Evolutionary conservation across 257 asterid genomes (phyloP), one percentile per base, ranked within the genome.

Genomic region (Gentiana dahurica): DNA sequence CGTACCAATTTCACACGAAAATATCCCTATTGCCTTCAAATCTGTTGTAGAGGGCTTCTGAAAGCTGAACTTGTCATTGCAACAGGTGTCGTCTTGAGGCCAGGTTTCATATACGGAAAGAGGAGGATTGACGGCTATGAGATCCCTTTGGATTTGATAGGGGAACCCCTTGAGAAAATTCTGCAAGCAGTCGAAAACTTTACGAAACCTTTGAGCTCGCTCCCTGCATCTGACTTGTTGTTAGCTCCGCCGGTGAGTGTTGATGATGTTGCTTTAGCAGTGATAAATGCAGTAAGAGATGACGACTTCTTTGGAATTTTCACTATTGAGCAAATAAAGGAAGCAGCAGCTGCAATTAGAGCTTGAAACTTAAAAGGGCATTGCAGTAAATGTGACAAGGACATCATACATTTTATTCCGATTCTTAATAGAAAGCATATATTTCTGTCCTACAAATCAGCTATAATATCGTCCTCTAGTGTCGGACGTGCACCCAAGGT

Each of bases 211-310:
- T 63, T 92, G 76, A 88, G 55, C 71, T 77, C 95, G 53, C 77
- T 92, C 61, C 99, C 99, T 32, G 95, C 83, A 24, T 92, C 99
- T 1, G 99, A 92, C 75, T 49, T 92, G 50, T 59, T 92, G 57
- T 71, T 92, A 72, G 95, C 95, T 63, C 94, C 95, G 5, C 99
- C 97, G 0, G 87, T 92, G 57, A 83, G 95, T 36, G 99, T 88
- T 36, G 95, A 86, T 4, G 95, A 88, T 58, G 77, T 92, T 36
- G 99, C 95, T 3, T 76, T 54, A 53, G 99, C 99, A 12, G 95
- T 73, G 34, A 57, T 88, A 58, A 88, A 80, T 24, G 95, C 95
- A 0, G 80, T 82, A 10, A 63, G 63, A 3, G 95, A 88, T 48
- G 99, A 92, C 45, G 87, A 84, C 51, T 55, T 78, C 79, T 92